Evolutionary conservation across 176 grass and related monocot genomes (phyloP).

Genomic region (Avena sativa): DNA sequence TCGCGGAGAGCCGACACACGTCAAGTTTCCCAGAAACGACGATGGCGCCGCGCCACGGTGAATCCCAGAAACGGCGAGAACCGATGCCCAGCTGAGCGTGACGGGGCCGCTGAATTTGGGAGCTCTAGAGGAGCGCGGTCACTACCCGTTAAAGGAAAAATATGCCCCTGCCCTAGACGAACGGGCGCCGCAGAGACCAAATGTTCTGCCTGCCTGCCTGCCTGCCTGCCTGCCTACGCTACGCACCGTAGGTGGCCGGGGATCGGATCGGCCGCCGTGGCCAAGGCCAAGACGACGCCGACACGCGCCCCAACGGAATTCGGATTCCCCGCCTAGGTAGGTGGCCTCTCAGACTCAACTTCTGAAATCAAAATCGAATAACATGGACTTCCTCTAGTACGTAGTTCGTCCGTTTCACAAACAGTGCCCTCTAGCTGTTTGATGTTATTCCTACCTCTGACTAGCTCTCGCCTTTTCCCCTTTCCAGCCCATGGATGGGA

Average conservation of each 20-base stretch:
- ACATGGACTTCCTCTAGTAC: background rate
- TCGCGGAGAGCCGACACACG: background rate
- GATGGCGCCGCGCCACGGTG: constrained; percentile 6
- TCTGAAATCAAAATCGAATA: background rate
- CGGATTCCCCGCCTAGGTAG: constrained; percentile 53
- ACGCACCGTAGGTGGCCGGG: background rate
- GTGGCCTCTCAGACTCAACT: constrained; percentile 27
- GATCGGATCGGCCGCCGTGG: constrained; percentile 1
- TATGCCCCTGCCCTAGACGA: constrained; percentile 42
- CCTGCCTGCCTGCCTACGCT: constrained; percentile 9
- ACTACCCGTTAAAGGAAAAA: constrained; percentile 34
- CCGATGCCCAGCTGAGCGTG: constrained; percentile 20
- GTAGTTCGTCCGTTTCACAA: constrained; percentile 40
- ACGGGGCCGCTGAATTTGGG: constrained; percentile 34
- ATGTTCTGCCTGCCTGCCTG: background rate
- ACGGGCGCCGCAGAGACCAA: constrained; percentile 27
- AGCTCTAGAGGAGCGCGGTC: constrained; percentile 18
- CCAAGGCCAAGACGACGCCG: constrained; percentile 20
- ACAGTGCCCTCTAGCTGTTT: constrained; percentile 47
- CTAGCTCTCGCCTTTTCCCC: background rate
- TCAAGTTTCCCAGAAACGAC: constrained; percentile 2
- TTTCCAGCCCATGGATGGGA: constrained; percentile 32
- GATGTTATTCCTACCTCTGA: constrained; percentile 27
- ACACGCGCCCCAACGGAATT: background rate
- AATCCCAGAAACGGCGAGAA: constrained; percentile 33